Conservation (phyloP, 2,329 filamentous ascomycete genomes). For the Chrysosphaeria jannelii region DNA sequence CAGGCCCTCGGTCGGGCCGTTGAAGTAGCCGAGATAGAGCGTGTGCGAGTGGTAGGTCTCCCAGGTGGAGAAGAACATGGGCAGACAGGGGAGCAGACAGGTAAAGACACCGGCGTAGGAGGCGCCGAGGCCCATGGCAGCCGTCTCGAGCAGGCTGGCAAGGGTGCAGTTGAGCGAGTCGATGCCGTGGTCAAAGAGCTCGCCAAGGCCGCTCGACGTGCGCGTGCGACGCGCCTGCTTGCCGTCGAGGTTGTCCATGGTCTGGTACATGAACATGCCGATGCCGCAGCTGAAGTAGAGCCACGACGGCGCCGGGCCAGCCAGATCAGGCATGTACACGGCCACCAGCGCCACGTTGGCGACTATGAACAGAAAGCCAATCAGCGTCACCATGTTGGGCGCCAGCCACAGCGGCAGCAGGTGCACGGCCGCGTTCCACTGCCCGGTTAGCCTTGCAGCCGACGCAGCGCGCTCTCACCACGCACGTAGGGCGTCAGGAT, state of each 20-base stretch:
- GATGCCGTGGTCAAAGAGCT: conserved; percentile 96
- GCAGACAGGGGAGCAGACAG: conserved; percentile 63
- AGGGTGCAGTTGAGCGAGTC: conserved; percentile 94
- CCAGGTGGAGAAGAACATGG: conserved; percentile 99
- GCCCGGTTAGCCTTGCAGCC: not conserved
- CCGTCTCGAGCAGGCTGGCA: conserved; percentile 67
- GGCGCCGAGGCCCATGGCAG: conserved; percentile 71
- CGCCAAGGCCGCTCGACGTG: conserved; percentile 77
- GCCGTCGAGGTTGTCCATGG: conserved; percentile 95
- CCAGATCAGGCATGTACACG: conserved; percentile 62
- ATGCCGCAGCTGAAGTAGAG: conserved; percentile 87
- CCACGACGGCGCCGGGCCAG: conserved; percentile 73
- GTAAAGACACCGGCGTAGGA: conserved; percentile 72
- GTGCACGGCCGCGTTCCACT: conserved; percentile 96
- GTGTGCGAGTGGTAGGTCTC: conserved; percentile 98
- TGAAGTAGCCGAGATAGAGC: conserved; percentile 83
- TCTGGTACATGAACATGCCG: conserved; percentile 95
- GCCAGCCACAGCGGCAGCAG: conserved; percentile 85
- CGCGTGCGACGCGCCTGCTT: conserved; percentile 90
- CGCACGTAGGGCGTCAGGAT: conserved; percentile 85
- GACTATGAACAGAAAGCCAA: conserved; percentile 86
- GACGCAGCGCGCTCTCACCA: conserved; percentile 4
- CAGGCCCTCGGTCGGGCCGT: conserved; percentile 85
- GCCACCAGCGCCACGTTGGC: conserved; percentile 47
- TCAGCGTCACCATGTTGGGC: conserved; percentile 85